A percentile compares a stretch with the other conserved stretches of the same genome.
Evolutionary conservation across 345 rosid species (phyloP).

Genomic region (Gossypium stocksii): DNA sequence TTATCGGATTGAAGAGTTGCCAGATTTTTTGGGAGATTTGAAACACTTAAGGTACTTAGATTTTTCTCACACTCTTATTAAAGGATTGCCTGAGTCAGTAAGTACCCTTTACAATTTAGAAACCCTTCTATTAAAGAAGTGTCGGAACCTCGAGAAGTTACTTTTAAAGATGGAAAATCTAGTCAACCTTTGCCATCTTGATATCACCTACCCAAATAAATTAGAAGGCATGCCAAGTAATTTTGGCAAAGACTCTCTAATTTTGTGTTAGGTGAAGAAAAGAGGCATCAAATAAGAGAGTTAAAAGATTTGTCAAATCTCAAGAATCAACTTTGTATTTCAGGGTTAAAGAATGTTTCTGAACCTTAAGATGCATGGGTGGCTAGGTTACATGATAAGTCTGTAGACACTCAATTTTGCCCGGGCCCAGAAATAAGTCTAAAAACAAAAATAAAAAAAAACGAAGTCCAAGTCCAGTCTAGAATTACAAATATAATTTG

Average conservation of each 20-base stretch:
- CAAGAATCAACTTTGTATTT: conserved; percentile 2
- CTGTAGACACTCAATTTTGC: too few species aligned
- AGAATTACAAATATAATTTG: too few species aligned
- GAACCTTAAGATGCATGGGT: not conserved
- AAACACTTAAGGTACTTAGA: conserved; percentile 33
- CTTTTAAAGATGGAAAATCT: not conserved
- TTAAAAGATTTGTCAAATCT: not conserved
- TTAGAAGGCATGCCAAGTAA: not conserved
- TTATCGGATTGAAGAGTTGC: conserved; percentile 10
- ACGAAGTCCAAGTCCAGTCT: too few species aligned
- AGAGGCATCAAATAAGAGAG: not conserved
- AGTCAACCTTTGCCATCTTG: too few species aligned
- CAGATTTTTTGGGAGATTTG: conserved; percentile 32
- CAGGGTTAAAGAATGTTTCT: not conserved
- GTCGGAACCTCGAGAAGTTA: not conserved
- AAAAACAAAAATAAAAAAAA: too few species aligned
- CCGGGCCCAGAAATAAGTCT: too few species aligned
- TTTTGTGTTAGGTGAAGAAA: not conserved
- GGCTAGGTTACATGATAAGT: not conserved
- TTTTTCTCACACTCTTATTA: conserved; percentile 26
- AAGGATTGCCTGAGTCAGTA: conserved; percentile 29
- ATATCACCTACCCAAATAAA: too few species aligned
- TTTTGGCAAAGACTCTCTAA: not conserved
- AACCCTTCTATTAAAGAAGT: conserved; percentile 22
- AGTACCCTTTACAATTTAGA: too few species aligned